phyloP scores from a whole-genome alignment of 2,329 filamentous ascomycete genomes.

The Neoascochyta sp. region DNA sequence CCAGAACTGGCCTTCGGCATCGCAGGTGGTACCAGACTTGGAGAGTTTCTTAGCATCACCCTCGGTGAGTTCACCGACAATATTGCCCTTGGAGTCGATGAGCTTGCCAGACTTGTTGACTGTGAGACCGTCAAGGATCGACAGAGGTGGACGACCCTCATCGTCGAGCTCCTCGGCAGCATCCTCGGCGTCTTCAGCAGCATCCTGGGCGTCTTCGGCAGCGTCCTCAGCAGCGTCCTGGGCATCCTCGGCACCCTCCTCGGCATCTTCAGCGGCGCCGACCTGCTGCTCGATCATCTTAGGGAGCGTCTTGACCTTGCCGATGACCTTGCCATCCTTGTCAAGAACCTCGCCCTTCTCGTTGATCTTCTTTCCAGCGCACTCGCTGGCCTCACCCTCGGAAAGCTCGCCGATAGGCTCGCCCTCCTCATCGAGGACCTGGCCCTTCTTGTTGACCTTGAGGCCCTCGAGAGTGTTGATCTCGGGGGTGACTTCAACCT shows the following conservation, averaged over 20 bases:
- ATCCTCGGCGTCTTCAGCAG: conserved; percentile 30
- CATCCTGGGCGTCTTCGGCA: conserved; percentile 33
- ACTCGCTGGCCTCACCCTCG: conserved; percentile 59
- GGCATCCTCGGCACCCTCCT: conserved; percentile 29
- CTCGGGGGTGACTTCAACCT: conserved; percentile 42
- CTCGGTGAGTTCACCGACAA: conserved; percentile 50
- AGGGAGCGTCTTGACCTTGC: conserved; percentile 55
- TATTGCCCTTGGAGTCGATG: conserved; percentile 44
- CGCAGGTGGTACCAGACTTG: conserved; percentile 45
- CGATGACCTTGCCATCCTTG: conserved; percentile 60
- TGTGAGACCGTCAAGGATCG: conserved; percentile 47
- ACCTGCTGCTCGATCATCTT: conserved; percentile 40
- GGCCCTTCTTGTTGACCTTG: conserved; percentile 58
- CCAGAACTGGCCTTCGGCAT: conserved; percentile 51
- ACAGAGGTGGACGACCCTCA: conserved; percentile 45
- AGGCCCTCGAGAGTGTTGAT: conserved; percentile 50
- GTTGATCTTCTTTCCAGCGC: conserved; percentile 63
- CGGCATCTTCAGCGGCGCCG: conserved; percentile 27
- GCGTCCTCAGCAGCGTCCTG: conserved; percentile 33
- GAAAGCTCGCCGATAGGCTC: conserved; percentile 52
- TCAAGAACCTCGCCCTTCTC: conserved; percentile 62
- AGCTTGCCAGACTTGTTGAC: conserved; percentile 53
- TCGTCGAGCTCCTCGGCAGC: conserved; percentile 25
- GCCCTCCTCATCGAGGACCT: conserved; percentile 51
- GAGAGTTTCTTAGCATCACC: conserved; percentile 53